Evolutionary conservation across 2,329 filamentous ascomycete genomes (phyloP).

Genomic region (Aureobasidium sp.): DNA sequence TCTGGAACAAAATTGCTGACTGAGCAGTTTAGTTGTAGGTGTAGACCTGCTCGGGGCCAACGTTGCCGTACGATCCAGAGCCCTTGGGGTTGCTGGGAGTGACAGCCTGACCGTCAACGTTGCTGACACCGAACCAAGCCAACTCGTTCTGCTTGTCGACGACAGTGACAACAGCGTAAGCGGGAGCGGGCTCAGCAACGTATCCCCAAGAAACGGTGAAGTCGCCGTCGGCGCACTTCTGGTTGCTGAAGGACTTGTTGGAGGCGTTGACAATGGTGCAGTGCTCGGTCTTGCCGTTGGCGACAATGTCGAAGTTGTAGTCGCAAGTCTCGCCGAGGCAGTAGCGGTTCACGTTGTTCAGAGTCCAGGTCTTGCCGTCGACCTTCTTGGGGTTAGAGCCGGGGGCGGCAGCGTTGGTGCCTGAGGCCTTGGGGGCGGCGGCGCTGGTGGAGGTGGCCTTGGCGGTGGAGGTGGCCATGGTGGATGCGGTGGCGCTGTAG

Average conservation of each 20-base stretch:
- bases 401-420: background rate
- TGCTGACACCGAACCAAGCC: constrained; percentile 14
- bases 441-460: background rate
- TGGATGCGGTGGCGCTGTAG: background rate
- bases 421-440: background rate
- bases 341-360: constrained; percentile 15
- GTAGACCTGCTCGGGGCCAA: constrained; percentile 15
- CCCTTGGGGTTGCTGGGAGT: constrained; percentile 9
- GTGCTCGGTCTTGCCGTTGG: constrained; percentile 8
- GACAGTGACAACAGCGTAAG: constrained; percentile 14
- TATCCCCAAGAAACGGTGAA: constrained; percentile 14
- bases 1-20: no score
- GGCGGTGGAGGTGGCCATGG: background rate
- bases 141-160: constrained; percentile 6
- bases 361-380: constrained; percentile 10
- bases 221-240: constrained; percentile 7
- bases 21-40: constrained; percentile 7
- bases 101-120: constrained; percentile 10
- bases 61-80: constrained; percentile 13
- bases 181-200: constrained; percentile 11
- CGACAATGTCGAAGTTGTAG: constrained; percentile 15
- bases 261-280: constrained; percentile 14
- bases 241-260: constrained; percentile 6
- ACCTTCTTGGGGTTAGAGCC: constrained; percentile 8
- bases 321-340: constrained; percentile 15